These are phyloP conservation scores for Phylloboletellus chloephorus DNA, from an alignment of 1,284 basidiomycete species.

Conservation along the genomic window DNA sequence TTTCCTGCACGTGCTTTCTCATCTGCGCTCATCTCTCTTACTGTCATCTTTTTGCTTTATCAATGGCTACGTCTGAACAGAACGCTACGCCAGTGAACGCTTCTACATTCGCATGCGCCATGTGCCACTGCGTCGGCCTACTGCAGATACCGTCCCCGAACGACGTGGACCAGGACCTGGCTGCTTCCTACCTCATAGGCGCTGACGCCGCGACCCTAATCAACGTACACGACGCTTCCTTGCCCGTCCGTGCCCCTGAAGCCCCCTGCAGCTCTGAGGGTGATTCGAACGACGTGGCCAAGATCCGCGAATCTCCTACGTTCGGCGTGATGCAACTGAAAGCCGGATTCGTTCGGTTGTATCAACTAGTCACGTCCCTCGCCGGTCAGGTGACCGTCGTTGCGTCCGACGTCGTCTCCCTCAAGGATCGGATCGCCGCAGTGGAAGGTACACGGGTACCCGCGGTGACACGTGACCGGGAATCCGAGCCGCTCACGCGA, in stretches of 20 bases:
- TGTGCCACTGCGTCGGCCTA: constrained; percentile 1
- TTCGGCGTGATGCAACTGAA: constrained; percentile 7
- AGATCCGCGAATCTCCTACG: background rate
- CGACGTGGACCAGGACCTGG: background rate
- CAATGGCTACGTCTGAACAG: constrained; percentile 11
- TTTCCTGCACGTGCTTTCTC: constrained; percentile 1
- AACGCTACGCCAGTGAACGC: background rate
- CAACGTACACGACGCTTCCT: background rate
- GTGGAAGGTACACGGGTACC: constrained; percentile 11
- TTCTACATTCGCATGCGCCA: constrained; percentile 4
- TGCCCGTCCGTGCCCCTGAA: background rate
- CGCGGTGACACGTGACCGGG: background rate
- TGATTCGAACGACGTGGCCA: background rate
- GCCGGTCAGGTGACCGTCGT: constrained; percentile 7
- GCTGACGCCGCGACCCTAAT: background rate
- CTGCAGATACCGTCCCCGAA: background rate
- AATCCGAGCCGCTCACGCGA: constrained; percentile 7
- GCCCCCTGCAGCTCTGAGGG: background rate
- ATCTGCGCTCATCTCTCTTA: background rate
- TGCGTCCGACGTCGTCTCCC: constrained; percentile 14
- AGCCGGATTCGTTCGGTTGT: constrained; percentile 8
- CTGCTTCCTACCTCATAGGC: background rate
- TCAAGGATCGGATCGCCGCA: constrained; percentile 18
- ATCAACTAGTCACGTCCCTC: constrained; percentile 9
- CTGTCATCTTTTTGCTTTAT: constrained; percentile 1